Conservation (phyloP, 257 asterid genomes). For the Fraxinus excelsior region DNA sequence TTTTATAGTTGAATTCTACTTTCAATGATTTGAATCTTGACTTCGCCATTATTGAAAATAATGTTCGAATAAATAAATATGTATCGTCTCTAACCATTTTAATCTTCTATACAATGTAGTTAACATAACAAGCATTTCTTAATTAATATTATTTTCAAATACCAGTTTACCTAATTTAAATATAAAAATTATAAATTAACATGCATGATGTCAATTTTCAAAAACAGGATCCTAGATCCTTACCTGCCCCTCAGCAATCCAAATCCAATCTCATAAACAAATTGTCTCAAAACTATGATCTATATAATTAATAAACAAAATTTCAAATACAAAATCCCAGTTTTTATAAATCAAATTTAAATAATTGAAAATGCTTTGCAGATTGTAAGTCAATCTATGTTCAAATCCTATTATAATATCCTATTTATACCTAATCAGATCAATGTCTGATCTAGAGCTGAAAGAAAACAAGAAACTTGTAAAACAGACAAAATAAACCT, state of each 20-base stretch:
- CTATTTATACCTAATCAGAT: conserved; percentile 27
- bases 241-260: conserved; percentile 6
- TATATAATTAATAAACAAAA: background rate
- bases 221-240: conserved; percentile 2
- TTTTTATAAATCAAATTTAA: background rate
- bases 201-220: background rate
- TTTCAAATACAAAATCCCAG: conserved; percentile 10
- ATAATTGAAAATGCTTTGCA: background rate
- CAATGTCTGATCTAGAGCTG: conserved; percentile 23
- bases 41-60: too few relatives aligned
- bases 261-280: background rate
- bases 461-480: conserved; percentile 15
- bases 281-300: background rate
- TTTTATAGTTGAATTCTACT: too few relatives aligned
- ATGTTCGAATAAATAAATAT: too few relatives aligned
- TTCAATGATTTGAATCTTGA: too few relatives aligned
- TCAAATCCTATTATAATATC: conserved; percentile 9
- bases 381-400: conserved; percentile 11
- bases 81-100: background rate
- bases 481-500: background rate
- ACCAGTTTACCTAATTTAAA: background rate
- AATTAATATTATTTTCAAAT: background rate
- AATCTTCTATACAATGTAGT: too few relatives aligned
- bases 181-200: background rate
- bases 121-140: too few relatives aligned